phyloP scores from a whole-genome alignment of 305 asterid species.

The Petunia hybrid region DNA sequence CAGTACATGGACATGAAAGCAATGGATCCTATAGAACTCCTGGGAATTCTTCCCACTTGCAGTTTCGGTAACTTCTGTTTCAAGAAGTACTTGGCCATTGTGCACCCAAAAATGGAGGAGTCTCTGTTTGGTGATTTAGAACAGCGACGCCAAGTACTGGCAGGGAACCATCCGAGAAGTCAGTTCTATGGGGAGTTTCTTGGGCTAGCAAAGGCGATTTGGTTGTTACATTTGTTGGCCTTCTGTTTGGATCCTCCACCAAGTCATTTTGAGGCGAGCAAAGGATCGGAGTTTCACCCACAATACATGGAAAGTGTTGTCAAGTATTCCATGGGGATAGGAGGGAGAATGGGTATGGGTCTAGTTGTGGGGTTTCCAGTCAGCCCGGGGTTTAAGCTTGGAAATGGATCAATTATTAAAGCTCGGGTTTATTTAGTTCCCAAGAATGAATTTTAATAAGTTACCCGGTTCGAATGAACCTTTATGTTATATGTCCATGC shows the following conservation, averaged over 20 bases:
- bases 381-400: conserved; percentile 87
- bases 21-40: conserved; percentile 87
- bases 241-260: conserved; percentile 83
- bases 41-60: conserved; percentile 83
- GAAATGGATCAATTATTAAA: conserved; percentile 67
- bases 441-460: not conserved
- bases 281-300: conserved; percentile 50
- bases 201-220: conserved; percentile 80
- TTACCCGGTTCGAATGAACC: conserved; percentile 34
- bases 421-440: conserved; percentile 67
- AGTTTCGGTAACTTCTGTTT: conserved; percentile 49
- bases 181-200: conserved; percentile 80
- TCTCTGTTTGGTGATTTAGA: conserved; percentile 59
- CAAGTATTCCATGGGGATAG: conserved; percentile 46
- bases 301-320: conserved; percentile 87
- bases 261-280: conserved; percentile 76
- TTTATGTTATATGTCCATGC: no score
- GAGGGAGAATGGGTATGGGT: conserved; percentile 53
- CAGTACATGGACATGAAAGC: conserved; percentile 90
- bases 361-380: conserved; percentile 84
- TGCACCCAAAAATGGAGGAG: conserved; percentile 95
- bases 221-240: conserved; percentile 89
- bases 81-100: conserved; percentile 68
- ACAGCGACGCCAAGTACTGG: conserved; percentile 60
- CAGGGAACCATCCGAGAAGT: conserved; percentile 84